A percentile compares a stretch with the other conserved stretches of the same genome.
These are phyloP conservation scores for Beauveria asiatica DNA, from an alignment of 2,329 filamentous ascomycete species.

Conservation along the genomic window DNA sequence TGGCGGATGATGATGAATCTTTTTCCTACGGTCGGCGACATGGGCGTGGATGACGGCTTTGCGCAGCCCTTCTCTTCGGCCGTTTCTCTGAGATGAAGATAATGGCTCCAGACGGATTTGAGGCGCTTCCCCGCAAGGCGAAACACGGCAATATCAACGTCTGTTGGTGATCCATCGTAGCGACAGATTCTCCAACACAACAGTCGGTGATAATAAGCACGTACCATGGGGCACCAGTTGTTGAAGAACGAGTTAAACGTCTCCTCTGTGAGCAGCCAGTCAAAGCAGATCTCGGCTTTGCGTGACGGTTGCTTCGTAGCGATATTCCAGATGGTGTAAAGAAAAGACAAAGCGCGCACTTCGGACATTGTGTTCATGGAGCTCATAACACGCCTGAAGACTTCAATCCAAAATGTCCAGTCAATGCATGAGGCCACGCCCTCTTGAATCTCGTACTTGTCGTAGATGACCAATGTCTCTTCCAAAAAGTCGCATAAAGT, in stretches of 20 bases:
- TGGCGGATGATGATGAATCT: slow-evolving; percentile 83
- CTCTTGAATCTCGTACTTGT: slow-evolving; percentile 36
- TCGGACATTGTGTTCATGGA: slow-evolving; percentile 88
- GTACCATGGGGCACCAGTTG: slow-evolving; percentile 93
- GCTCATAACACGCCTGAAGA: slow-evolving; percentile 68
- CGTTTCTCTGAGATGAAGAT: slow-evolving; percentile 62
- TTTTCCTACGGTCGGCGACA: slow-evolving; percentile 74
- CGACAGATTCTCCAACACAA: slow-evolving; percentile 84
- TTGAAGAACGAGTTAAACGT: slow-evolving; percentile 79
- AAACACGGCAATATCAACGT: slow-evolving; percentile 62
- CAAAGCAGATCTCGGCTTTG: slow-evolving; percentile 62
- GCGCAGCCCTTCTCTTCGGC: slow-evolving; percentile 48
- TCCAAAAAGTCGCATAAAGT: slow-evolving; percentile 88
- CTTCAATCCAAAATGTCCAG: slow-evolving; percentile 79
- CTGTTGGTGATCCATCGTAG: slow-evolving; percentile 57
- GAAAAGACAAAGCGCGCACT: slow-evolving; percentile 71
- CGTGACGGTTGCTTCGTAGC: slow-evolving; percentile 56
- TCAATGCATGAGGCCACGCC: slow-evolving; percentile 45
- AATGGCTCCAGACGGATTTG: slow-evolving; percentile 68
- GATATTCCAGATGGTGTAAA: slow-evolving; percentile 73
- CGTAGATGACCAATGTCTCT: slow-evolving; percentile 61
- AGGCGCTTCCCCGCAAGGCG: slow-evolving; percentile 58
- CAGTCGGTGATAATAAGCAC: slow-evolving; percentile 84
- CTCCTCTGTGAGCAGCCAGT: slow-evolving; percentile 65
- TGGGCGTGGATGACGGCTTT: slow-evolving; percentile 69